A percentile compares a stretch with the other conserved stretches of the same genome.
Conservation (phyloP, 345 rosid genomes). For the Brassica napus region DNA sequence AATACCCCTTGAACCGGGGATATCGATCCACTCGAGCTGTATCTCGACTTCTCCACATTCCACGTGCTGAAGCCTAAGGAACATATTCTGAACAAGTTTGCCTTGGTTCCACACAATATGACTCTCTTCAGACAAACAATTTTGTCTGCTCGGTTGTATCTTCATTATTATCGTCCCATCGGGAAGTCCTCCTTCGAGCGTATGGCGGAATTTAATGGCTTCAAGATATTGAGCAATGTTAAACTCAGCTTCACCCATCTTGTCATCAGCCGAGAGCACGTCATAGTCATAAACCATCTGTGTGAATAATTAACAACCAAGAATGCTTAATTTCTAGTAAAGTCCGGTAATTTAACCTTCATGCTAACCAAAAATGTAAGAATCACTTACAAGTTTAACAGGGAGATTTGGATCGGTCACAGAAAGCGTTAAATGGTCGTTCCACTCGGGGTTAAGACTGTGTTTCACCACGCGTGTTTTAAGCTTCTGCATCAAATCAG, state of each 20-base stretch:
- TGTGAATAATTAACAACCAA: not conserved
- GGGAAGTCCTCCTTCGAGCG: slow-evolving; percentile 42
- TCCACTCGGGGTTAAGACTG: slow-evolving; percentile 76
- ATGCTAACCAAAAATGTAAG: not conserved
- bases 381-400: slow-evolving; percentile 58
- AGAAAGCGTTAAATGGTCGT: slow-evolving; percentile 78
- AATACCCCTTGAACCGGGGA: slow-evolving; percentile 59
- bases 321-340: not conserved
- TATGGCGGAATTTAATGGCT: slow-evolving; percentile 44
- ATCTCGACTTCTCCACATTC: slow-evolving; percentile 65
- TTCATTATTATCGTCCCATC: slow-evolving; percentile 57
- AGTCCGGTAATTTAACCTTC: not conserved
- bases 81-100: slow-evolving; percentile 59
- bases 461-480: slow-evolving; percentile 71
- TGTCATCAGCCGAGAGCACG: slow-evolving; percentile 65
- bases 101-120: slow-evolving; percentile 53
- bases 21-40: slow-evolving; percentile 62
- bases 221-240: slow-evolving; percentile 50
- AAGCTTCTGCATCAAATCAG: slow-evolving; percentile 59
- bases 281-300: slow-evolving; percentile 78
- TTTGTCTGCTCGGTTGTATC: slow-evolving; percentile 51
- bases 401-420: slow-evolving; percentile 62
- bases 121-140: slow-evolving; percentile 64
- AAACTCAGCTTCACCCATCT: slow-evolving; percentile 88
- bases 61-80: slow-evolving; percentile 59